These are phyloP conservation scores for Fusarium veterinarium DNA, from an alignment of 2,329 filamentous ascomycete genomes.

Conservation along the genomic window DNA sequence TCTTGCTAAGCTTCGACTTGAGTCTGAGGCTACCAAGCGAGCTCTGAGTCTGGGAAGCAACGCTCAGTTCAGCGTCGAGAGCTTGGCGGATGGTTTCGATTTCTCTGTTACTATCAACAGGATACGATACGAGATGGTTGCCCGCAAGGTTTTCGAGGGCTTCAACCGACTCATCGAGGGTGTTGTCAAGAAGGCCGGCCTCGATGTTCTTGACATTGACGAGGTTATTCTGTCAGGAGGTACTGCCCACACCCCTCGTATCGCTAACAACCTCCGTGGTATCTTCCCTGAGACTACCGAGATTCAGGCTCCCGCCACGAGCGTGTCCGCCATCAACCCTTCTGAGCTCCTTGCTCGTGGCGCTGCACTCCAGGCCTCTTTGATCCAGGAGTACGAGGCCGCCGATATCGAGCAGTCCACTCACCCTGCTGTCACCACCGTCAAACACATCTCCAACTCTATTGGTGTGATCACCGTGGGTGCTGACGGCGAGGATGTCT, in stretches of 20 bases:
- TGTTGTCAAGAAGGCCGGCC: conserved; percentile 88
- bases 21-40: conserved; percentile 92
- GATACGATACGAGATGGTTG: conserved; percentile 90
- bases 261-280: conserved; percentile 80
- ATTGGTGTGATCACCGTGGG: conserved; percentile 83
- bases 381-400: conserved; percentile 94
- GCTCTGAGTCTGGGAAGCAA: conserved; percentile 88
- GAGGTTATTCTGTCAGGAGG: conserved; percentile 95
- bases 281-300: conserved; percentile 85
- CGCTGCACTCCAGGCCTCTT: conserved; percentile 92
- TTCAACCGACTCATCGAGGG: conserved; percentile 88
- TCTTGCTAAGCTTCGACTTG: conserved; percentile 90
- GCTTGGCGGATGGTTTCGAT: conserved; percentile 87
- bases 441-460: conserved; percentile 88
- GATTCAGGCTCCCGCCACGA: conserved; percentile 86
- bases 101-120: conserved; percentile 94
- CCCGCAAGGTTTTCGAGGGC: conserved; percentile 85
- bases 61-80: conserved; percentile 93
- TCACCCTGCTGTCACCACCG: conserved; percentile 93
- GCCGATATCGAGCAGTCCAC: conserved; percentile 96
- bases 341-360: conserved; percentile 90
- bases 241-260: conserved; percentile 91
- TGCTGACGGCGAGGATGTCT: conserved; percentile 72
- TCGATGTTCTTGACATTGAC: conserved; percentile 93
- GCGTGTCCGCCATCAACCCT: conserved; percentile 84